Base-by-base conservation (phyloP, 805 yeast genomes). In the Candida morakotiae region DNA sequence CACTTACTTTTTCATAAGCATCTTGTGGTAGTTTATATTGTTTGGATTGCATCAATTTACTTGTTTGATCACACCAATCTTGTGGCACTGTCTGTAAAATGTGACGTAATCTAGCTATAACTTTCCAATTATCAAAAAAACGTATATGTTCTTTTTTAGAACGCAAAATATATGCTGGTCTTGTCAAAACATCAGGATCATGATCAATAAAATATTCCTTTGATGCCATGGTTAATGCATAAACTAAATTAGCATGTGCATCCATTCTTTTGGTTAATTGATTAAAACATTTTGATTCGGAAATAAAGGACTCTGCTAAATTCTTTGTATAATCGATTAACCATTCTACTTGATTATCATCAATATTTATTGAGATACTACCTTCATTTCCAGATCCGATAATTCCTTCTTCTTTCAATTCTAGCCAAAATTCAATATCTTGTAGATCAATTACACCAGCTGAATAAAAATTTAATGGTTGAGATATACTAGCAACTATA, bases 101-200 rank as follows among this genome's bases (percentile, higher is more conserved):
- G 53, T 91, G 94, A 21, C 97, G 71, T 29, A 93, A 59, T 25
- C 96, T 70, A 2, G 87, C 78, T 29, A 87, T 67, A 15, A 89
- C 73, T 49, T 87, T 84, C 98, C 98, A 93, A 49, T 94, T 79
- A 47, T 87, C 86, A 42, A 79, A 77, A 17, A 81, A 76, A 45
- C 98, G 67, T 2, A 87, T 78, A 59, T 89, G 97, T 17, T 79
- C 74, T 14, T 71, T 69, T 2, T 81, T 73, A 2, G 88, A 73
- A 37, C 96, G 69, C 33, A 87, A 74, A 21, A 87, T 77, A 48
- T 84, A 81, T 0, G 96, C 83, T 0, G 97, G 96, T 35, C 87
- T 82, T 1, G 97, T 89, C 36, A 91, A 72, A 14, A 88, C 96
- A 5, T 86, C 79, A 0, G 98, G 94, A 50, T 93, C 98, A 44